Base-by-base conservation (phyloP, 2,329 filamentous ascomycete genomes). In the Aspergillus sp. region DNA sequence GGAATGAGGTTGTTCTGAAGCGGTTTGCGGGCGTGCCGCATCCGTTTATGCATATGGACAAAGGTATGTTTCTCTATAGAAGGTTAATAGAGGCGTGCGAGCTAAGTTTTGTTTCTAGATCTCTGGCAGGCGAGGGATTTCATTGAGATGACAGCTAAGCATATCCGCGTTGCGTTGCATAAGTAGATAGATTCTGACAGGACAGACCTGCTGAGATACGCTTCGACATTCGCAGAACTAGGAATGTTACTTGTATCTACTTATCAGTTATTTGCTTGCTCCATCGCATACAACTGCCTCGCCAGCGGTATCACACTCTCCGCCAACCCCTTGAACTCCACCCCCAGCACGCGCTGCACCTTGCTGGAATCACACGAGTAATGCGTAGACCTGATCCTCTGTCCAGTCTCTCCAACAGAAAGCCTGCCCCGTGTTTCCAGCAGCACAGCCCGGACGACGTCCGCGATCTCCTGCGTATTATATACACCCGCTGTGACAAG, bases 1-100 rank as follows among this genome's bases (percentile, higher is more conserved):
- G 70, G 1, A 70, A 68, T 24, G 14, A 45, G 15, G 68, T 70
- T 6, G 65, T 66, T 1, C 62, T 65, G 57, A 71, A 70, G 39
- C 53, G 68, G 12, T 71, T 71, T 17, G n/a, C 46, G 0, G 70
- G 69, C 1, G 60, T 68, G 1, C 70, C 69, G 0, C 70, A 73
- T 46, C 69, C 69, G 1, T 73, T 73, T 49, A 46, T 46, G 44
- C 44, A 46, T 24, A 46, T 46, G 44, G 44, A 46, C n/a, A 46
- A 46, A 23, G 44, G 44, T 46, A 45, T 24, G 43, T 45, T 24
- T 15, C 23, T 27, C 23, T 12, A 3, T 21, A 24, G 9, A 2
- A 2, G 23, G 23, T 24, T 23, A 23, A 7, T 24, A 5, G 44
- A 24, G 44, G 15, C 8, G 8, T 24, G 6, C 12, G 17, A 11